Percentiles rank a stretch among this genome's conserved stretches.
phyloP scores from a whole-genome alignment of 148 eudicot genomes.

The Cornus florida region DNA sequence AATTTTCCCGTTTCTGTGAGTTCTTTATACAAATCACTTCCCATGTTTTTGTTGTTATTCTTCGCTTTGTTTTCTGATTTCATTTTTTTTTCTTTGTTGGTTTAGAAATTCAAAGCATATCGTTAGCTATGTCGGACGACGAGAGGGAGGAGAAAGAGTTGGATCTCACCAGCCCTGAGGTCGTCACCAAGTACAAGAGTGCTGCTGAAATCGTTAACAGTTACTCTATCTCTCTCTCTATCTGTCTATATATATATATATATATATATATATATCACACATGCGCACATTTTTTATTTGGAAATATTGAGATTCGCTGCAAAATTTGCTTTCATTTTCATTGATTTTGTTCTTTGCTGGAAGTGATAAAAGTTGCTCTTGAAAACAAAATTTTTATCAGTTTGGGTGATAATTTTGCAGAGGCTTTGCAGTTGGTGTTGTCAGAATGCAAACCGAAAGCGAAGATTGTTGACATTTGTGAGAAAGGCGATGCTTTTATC shows the following conservation, averaged over 20 bases:
- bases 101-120: neutral
- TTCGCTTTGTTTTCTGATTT: neutral
- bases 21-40: neutral
- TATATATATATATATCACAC: neutral
- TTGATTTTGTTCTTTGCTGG: neutral
- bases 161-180: constrained; percentile 72
- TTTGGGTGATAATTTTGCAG: constrained; percentile 38
- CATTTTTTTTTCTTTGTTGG: neutral
- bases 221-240: constrained; percentile 11
- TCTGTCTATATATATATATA: too few species aligned
- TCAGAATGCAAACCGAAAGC: constrained; percentile 84
- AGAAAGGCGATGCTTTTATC: constrained; percentile 72
- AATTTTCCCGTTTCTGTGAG: neutral
- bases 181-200: constrained; percentile 76
- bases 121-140: constrained; percentile 59
- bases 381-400: neutral
- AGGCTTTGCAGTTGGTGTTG: constrained; percentile 80
- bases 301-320: neutral
- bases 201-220: constrained; percentile 85
- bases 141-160: constrained; percentile 79
- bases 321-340: neutral
- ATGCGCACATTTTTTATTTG: neutral
- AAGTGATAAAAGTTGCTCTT: neutral
- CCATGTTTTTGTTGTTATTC: too few species aligned
- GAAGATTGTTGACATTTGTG: constrained; percentile 85